A percentile compares a stretch with the other conserved stretches of the same genome.
These are phyloP conservation scores for Pichia inconspicua DNA, from an alignment of 1,139 yeast genomes.

Conservation along the genomic window DNA sequence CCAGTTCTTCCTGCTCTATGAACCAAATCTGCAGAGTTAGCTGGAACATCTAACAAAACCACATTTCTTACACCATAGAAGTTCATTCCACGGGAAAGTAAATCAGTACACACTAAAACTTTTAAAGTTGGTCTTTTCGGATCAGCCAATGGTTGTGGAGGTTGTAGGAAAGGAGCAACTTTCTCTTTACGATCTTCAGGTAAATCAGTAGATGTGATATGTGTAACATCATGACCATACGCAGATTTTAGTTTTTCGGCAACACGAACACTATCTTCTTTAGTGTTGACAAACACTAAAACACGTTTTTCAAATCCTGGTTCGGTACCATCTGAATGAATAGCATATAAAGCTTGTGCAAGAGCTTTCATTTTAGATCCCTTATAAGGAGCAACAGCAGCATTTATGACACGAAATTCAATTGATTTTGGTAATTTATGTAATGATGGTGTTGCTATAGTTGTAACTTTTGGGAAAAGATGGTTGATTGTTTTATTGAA, in stretches of 20 bases:
- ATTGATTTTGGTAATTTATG: constrained; percentile 77
- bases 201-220: constrained; percentile 58
- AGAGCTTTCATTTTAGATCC: constrained; percentile 78
- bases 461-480: constrained; percentile 55
- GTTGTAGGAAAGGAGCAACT: constrained; percentile 54
- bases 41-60: constrained; percentile 77
- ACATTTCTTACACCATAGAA: constrained; percentile 78
- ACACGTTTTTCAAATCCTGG: constrained; percentile 68
- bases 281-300: constrained; percentile 79
- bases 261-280: constrained; percentile 51
- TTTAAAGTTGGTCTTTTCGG: constrained; percentile 33
- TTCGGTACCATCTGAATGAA: constrained; percentile 78
- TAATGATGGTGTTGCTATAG: constrained; percentile 71
- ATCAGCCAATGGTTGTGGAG: constrained; percentile 40
- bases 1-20: constrained; percentile 96
- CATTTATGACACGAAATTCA: constrained; percentile 67
- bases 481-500: constrained; percentile 57
- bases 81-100: constrained; percentile 84
- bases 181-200: constrained; percentile 49
- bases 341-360: constrained; percentile 83
- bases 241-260: constrained; percentile 44
- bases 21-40: constrained; percentile 73
- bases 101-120: constrained; percentile 82
- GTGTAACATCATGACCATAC: constrained; percentile 55
- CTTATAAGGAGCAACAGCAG: constrained; percentile 65